Base-by-base conservation (phyloP, 106 monocot species). In the Dendrobium catenatum region DNA sequence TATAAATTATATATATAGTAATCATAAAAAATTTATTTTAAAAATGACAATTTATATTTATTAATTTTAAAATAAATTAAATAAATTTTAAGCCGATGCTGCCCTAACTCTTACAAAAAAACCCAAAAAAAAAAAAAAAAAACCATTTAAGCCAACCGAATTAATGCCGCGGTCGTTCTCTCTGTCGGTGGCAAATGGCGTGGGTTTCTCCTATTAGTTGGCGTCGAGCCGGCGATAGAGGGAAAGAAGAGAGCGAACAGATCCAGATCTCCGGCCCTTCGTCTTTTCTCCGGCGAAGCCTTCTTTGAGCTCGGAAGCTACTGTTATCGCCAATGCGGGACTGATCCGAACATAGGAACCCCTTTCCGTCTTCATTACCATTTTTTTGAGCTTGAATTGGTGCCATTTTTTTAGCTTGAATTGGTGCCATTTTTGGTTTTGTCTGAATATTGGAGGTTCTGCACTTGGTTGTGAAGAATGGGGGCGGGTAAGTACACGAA, bases 401-500 rank as follows among this genome's bases (percentile, higher is more conserved):
- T 37, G 70, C 0, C 10, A 33, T 13, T 70, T 70, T 70, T 4
- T n/a, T n/a, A 70, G 70, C 13, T 70, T 9, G 70, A 70, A 70
- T 70, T 33, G 13, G 20, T 37, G 70, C 0, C 10, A 33, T 13
- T 70, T 70, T 70, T 4, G n/a, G n/a, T 33, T 33, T 70, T 33
- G 0, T 29, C 13, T 9, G 3, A 70, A 70, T 13, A 31, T 10
- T 70, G 33, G 22, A 70, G 70, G 70, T 10, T 22, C 61, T 61
- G n/a, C 6, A 22, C 8, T n/a, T 19, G 17, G 33, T 70, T 9
- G 70, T 10, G 78, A 42, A 56, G 33, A 78, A 87, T 87, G 90
- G 83, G 81, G 70, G 85, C 40, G 42, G 75, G 83, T 1, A 87
- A 81, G 77, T 49, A 55, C 48, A 79, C 84, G 42, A 87, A 87